phyloP scores from a whole-genome alignment of 2,329 filamentous ascomycete species.

The Anthostomella pinea region DNA sequence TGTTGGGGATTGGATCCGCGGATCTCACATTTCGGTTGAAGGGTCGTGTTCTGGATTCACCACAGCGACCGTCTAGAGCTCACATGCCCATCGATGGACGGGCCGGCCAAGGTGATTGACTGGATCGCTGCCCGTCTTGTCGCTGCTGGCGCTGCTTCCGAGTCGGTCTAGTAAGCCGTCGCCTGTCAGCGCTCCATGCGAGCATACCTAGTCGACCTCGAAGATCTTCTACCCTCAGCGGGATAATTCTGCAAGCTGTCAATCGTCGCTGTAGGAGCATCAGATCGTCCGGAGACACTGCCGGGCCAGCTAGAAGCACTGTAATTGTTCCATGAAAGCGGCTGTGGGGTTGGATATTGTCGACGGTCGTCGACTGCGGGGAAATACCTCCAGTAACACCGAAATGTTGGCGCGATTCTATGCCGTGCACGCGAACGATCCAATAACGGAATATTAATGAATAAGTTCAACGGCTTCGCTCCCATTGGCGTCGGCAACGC shows the following conservation, averaged over 20 bases:
- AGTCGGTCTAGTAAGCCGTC: too few relatives aligned
- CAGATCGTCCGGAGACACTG: slow-evolving; percentile 10
- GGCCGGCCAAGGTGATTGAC: too few relatives aligned
- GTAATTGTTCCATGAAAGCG: slow-evolving; percentile 20
- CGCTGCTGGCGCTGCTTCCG: slow-evolving; percentile 16
- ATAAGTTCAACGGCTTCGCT: too few relatives aligned
- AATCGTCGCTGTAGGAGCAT: slow-evolving; percentile 14
- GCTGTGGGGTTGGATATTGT: slow-evolving; percentile 20
- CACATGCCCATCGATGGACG: too few relatives aligned
- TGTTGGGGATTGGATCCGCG: slow-evolving; percentile 10
- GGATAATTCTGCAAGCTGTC: slow-evolving; percentile 21
- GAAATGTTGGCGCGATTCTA: slow-evolving; percentile 25
- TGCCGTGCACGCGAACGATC: slow-evolving; percentile 12
- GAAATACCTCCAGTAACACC: slow-evolving; percentile 33
- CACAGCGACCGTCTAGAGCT: too few relatives aligned
- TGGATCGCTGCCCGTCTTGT: slow-evolving; percentile 5
- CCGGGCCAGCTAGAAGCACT: slow-evolving; percentile 6
- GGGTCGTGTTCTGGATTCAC: slow-evolving; percentile 21
- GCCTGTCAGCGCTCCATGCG: too few relatives aligned
- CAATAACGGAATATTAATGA: too few relatives aligned
- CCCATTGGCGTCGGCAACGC: too few relatives aligned
- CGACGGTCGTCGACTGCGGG: slow-evolving; percentile 29
- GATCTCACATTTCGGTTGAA: slow-evolving; percentile 22
- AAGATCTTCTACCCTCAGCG: slow-evolving; percentile 21
- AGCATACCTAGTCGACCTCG: slow-evolving; percentile 8